Base-by-base conservation (phyloP, 2,329 filamentous ascomycete genomes). In the Talaromyces sp. region DNA sequence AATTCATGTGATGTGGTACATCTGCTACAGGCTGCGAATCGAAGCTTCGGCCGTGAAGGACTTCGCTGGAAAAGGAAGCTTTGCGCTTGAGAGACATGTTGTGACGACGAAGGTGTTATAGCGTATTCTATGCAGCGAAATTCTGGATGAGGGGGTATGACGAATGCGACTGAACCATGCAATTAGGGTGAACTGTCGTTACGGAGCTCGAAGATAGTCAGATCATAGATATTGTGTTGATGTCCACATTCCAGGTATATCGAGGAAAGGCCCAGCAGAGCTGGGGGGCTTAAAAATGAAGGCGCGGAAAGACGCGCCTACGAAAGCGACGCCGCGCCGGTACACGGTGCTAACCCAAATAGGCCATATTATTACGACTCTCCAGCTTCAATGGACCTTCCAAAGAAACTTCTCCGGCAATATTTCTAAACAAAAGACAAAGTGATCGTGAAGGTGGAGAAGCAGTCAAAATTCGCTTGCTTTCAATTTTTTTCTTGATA, bases 71-170 rank as follows among this genome's bases (percentile, higher is more conserved):
- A 67, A 81, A 79, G 48, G 84, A 85, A 52, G 84, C 83, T 73
- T 87, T 88, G 72, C 85, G 84, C 74, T 88, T 88, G 73, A 83
- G 76, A 24, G 79, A 77, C 85, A 87, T 87, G n/a, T 50, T 60
- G 19, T 47, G 65, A 27, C 39, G 50, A 50, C 24, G 48, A 50
- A 8, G 47, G 14, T 35, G 35, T 19, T 39, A 37, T 57, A 35
- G n/a, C 19, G 37, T 45, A 31, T 45, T n/a, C 10, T 56, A 37
- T 39, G 11, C 31, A 14, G 33, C 2, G 19, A 22, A 24, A 22
- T 54, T 56, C 39, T 56, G 14, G 37, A 37, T 22, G 52, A 24
- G n/a, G 22, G 19, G 39, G 8, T 11, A 19, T 45, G 37, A 14
- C 45, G 56, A 19, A 33, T 31, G 37, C 10, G 14, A 59, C 3